Evolutionary conservation across 805 yeast species (phyloP), one percentile per base, ranked within the genome.

Genomic region (Yueomyces sinensis): DNA sequence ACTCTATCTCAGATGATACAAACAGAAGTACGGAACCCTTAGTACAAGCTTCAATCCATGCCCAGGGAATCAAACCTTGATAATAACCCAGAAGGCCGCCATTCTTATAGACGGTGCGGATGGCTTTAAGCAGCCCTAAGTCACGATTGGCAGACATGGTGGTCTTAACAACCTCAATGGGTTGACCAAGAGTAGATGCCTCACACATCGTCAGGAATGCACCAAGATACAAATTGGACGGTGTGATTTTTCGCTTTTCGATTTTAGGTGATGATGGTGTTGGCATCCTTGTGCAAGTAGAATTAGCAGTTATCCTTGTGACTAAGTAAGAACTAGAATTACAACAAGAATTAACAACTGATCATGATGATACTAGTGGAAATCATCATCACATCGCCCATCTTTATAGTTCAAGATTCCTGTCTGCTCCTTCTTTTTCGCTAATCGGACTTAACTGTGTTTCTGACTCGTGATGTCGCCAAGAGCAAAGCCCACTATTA

Each of bases 1-100:
- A 83, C 61, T 91, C 97, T 34, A 86, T 82, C 56, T 91, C 97
- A 31, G 93, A 76, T 31, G 94, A 79, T 24, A 86, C 95, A 50
- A 91, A 91, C 46, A 91, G 67, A 37, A 91, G 66, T 6, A 87
- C 95, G 4, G 97, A 96, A 57, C 98, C 98, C 59, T 91, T 91
- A 27, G 98, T 91, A n/a, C 95, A 82, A 9, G 95, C 98, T 61
- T 89, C 98, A 47, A 91, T 82, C 96, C 97, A 87, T 5, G 97
- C 98, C 98, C 98, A 91, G 32, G 98, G 98, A 44, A 89, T 87
- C 54, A 91, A 68, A 23, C 98, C 98, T 60, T 91, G 98, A 62
- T 87, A 91, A 63, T 87, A 91, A 0, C 97, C 98, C 20, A 72
- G 54, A 14, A 79, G 49, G 35, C 98, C 98, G 44, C 98, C 98